phyloP scores from a whole-genome alignment of 2,329 filamentous ascomycete genomes.

The Aureobasidium sp. region DNA sequence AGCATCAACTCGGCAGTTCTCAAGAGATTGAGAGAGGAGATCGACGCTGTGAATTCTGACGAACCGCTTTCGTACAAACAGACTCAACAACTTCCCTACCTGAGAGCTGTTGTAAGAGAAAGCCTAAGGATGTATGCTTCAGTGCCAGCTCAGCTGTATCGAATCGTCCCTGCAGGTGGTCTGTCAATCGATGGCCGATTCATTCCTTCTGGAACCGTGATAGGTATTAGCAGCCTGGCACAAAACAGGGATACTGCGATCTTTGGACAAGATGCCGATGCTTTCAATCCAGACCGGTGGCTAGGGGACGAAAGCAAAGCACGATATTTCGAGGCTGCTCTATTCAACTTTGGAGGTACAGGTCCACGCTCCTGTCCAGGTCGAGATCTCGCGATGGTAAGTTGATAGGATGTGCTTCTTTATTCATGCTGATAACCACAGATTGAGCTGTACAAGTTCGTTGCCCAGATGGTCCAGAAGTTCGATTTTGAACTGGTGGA shows the following conservation, averaged over 20 bases:
- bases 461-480: constrained; percentile 18
- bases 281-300: constrained; percentile 63
- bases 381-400: constrained; percentile 19
- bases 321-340: constrained; percentile 18
- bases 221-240: constrained; percentile 38
- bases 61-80: constrained; percentile 14
- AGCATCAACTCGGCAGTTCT: not conserved
- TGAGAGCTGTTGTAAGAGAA: constrained; percentile 4
- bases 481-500: constrained; percentile 21
- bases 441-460: constrained; percentile 20
- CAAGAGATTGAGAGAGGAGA: not conserved
- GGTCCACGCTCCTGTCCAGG: constrained; percentile 22
- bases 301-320: constrained; percentile 35
- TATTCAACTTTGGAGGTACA: constrained; percentile 21
- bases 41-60: not conserved
- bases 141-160: not conserved
- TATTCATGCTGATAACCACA: not conserved
- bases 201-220: constrained; percentile 20
- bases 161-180: constrained; percentile 27
- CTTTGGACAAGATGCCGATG: constrained; percentile 60
- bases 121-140: constrained; percentile 1
- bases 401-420: not conserved
- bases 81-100: constrained; percentile 24
- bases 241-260: constrained; percentile 60
- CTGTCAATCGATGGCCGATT: constrained; percentile 13